Evolutionary conservation across 108 stramenopile species (phyloP).

Genomic region (Skeletonema costatum): DNA sequence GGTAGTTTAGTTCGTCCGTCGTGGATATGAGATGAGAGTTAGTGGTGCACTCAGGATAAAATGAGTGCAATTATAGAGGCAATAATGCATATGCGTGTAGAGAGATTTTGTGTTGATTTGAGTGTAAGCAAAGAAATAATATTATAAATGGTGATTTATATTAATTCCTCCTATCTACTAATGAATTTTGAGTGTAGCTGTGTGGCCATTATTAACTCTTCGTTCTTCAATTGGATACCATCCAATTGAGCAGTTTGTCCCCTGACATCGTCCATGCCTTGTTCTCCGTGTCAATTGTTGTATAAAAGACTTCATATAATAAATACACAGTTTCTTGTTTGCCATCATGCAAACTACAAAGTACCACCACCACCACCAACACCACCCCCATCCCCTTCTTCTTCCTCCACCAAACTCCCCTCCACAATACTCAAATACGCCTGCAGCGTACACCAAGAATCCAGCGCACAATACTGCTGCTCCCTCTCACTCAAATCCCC

Average conservation of each 20-base stretch:
- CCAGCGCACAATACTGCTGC: constrained; percentile 47
- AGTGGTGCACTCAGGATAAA: background rate
- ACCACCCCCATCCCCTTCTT: background rate
- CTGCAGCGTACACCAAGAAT: constrained; percentile 48
- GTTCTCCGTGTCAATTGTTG: background rate
- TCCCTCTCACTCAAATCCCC: constrained; percentile 30
- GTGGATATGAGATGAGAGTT: background rate
- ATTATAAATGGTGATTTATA: too few relatives aligned
- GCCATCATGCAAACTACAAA: background rate
- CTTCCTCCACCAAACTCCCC: background rate
- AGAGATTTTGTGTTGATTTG: background rate
- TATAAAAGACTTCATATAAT: background rate
- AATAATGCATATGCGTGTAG: background rate
- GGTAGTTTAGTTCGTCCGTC: too few relatives aligned
- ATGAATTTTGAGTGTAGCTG: too few relatives aligned
- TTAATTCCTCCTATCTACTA: too few relatives aligned
- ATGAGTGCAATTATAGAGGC: background rate
- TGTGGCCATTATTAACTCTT: too few relatives aligned
- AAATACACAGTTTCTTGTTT: background rate
- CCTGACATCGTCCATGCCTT: too few relatives aligned
- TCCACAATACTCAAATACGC: constrained; percentile 16
- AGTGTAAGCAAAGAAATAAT: background rate
- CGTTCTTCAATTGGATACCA: too few relatives aligned
- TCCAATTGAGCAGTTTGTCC: too few relatives aligned
- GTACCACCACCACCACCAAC: background rate